Conservation (phyloP, 1,284 basidiomycete species). For the Ustilago bromivora region DNA sequence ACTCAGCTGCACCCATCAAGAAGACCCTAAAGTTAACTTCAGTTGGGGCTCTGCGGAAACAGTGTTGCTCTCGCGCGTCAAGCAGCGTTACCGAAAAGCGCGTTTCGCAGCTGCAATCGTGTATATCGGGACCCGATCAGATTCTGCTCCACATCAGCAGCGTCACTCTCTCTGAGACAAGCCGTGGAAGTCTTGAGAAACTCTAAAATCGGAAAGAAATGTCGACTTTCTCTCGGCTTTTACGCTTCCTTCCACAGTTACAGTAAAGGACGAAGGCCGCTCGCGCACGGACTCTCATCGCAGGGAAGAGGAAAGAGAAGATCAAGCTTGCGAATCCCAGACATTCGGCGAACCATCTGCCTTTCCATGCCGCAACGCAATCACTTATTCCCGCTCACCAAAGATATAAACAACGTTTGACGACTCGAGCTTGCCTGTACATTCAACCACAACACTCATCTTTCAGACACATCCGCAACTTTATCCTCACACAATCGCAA, state of each 20-base stretch:
- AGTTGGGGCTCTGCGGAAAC: background rate
- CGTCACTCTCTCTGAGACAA: background rate
- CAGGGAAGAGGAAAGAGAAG: background rate
- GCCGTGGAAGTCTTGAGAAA: background rate
- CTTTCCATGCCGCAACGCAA: constrained; percentile 8
- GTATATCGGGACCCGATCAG: background rate
- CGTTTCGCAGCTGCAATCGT: background rate
- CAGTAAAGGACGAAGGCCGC: background rate
- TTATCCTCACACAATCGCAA: constrained; percentile 11
- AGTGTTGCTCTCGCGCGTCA: constrained; percentile 9
- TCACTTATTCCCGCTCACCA: constrained; percentile 3
- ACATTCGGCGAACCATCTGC: constrained; percentile 17
- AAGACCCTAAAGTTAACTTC: background rate
- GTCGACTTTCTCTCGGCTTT: background rate
- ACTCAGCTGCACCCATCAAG: background rate
- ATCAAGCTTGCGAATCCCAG: no score
- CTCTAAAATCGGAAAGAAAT: background rate
- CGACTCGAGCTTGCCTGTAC: background rate
- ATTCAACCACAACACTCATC: background rate
- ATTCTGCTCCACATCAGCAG: background rate
- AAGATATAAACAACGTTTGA: constrained; percentile 10
- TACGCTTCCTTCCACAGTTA: background rate
- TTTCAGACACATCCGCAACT: background rate
- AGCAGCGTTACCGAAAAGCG: background rate
- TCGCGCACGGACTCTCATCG: constrained; percentile 9